Evolutionary conservation across 139 green algal genomes (phyloP).

Genomic region (Coccomyxa sp.): DNA sequence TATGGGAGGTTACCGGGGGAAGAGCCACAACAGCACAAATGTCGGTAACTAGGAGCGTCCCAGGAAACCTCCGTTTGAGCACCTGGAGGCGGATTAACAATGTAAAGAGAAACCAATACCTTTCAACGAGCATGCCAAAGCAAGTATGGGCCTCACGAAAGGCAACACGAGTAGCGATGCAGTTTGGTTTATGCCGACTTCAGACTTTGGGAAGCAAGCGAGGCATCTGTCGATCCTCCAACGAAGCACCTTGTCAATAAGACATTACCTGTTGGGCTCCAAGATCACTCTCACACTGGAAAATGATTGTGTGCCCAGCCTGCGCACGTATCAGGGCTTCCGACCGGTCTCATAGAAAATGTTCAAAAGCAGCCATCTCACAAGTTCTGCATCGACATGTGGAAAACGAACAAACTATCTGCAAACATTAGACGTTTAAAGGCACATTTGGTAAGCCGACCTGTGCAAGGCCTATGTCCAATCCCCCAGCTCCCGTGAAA

Average conservation of each 20-base stretch:
- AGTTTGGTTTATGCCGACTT: background rate
- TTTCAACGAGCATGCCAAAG: background rate
- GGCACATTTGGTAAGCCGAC: slow-evolving; percentile 19
- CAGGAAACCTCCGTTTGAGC: slow-evolving; percentile 38
- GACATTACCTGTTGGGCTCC: slow-evolving; percentile 65
- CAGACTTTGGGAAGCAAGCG: background rate
- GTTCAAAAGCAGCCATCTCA: background rate
- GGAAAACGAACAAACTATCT: background rate
- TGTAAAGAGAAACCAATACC: background rate
- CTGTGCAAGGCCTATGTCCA: slow-evolving; percentile 72
- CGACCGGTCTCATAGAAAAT: too few species aligned
- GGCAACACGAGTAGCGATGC: background rate
- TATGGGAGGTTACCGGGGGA: slow-evolving; percentile 7
- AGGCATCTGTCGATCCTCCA: background rate
- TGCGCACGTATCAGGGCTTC: slow-evolving; percentile 16
- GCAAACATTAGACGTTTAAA: background rate
- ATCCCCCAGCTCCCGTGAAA: slow-evolving; percentile 65
- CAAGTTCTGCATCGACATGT: background rate
- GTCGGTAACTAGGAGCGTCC: slow-evolving; percentile 45
- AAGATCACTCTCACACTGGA: slow-evolving; percentile 77
- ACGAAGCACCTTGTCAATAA: background rate
- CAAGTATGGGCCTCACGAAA: too few species aligned
- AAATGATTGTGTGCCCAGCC: slow-evolving; percentile 80
- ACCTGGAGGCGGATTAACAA: background rate
- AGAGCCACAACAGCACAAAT: slow-evolving; percentile 38